These are phyloP conservation scores for Neoconidiobolus thromboides DNA, from an alignment of 371 early-diverging fungal genomes.

Conservation along the genomic window DNA sequence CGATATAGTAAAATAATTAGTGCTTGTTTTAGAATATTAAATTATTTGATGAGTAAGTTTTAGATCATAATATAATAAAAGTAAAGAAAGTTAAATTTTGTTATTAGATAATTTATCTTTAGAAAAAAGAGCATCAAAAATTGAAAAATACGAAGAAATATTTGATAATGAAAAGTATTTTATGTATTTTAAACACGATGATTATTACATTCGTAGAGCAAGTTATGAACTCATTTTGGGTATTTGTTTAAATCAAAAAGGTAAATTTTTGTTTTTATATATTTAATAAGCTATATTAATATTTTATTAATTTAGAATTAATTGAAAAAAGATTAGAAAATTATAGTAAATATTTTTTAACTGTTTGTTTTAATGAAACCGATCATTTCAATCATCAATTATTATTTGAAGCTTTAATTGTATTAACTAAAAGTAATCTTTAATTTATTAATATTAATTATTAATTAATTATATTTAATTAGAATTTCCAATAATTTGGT, in stretches of 20 bases:
- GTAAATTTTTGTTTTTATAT: too few species aligned
- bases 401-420: conserved; percentile 37
- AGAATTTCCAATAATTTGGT: conserved; percentile 46
- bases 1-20: conserved; percentile 37
- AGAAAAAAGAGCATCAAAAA: conserved; percentile 11
- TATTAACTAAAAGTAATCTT: conserved; percentile 40
- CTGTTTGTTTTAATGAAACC: conserved; percentile 28
- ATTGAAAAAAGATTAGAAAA: neutral
- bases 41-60: conserved; percentile 25
- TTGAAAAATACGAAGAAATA: conserved; percentile 20
- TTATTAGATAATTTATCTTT: neutral
- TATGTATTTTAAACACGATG: conserved; percentile 20
- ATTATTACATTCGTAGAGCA: conserved; percentile 26
- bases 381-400: conserved; percentile 27
- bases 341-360: conserved; percentile 14
- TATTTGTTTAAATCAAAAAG: too few species aligned
- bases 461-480: conserved; percentile 8
- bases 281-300: too few species aligned
- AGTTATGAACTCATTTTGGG: conserved; percentile 14
- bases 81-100: neutral
- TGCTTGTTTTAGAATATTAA: conserved; percentile 24
- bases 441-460: conserved; percentile 2
- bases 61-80: too few species aligned
- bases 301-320: neutral
- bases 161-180: conserved; percentile 27